Percentiles rank a stretch among this genome's conserved stretches.
These are phyloP conservation scores for Coffea humblotiana DNA, from an alignment of 305 asterid genomes.

Conservation along the genomic window DNA sequence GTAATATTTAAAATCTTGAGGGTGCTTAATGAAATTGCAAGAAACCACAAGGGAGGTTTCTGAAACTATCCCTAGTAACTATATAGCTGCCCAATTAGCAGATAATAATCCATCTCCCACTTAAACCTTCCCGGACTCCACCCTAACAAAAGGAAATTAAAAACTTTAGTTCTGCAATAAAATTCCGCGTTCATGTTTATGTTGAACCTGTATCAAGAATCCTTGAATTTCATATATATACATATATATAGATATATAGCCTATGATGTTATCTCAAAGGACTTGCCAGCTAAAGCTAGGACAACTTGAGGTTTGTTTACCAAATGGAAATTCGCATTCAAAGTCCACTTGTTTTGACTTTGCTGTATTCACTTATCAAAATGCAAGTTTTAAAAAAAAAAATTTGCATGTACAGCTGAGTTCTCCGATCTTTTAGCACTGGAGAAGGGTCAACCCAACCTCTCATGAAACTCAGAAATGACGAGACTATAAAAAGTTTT, in stretches of 20 bases:
- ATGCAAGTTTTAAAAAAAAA: neutral
- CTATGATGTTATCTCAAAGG: neutral
- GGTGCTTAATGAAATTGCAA: no score
- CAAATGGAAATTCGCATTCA: neutral
- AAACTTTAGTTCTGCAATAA: neutral
- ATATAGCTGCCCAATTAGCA: neutral
- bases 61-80: neutral
- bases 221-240: neutral
- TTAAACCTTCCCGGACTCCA: neutral
- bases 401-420: neutral
- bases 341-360: neutral
- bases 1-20: no score
- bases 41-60: no score
- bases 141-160: neutral
- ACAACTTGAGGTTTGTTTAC: conserved; percentile 1
- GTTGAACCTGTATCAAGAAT: neutral
- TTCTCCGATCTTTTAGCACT: neutral
- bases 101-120: neutral
- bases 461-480: neutral
- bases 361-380: neutral
- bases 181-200: neutral
- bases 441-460: neutral
- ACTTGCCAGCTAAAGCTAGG: neutral
- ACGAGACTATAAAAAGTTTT: neutral
- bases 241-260: neutral